These are phyloP conservation scores for Aspergillus uvarum DNA, from an alignment of 2,329 filamentous ascomycete genomes.

Conservation along the genomic window DNA sequence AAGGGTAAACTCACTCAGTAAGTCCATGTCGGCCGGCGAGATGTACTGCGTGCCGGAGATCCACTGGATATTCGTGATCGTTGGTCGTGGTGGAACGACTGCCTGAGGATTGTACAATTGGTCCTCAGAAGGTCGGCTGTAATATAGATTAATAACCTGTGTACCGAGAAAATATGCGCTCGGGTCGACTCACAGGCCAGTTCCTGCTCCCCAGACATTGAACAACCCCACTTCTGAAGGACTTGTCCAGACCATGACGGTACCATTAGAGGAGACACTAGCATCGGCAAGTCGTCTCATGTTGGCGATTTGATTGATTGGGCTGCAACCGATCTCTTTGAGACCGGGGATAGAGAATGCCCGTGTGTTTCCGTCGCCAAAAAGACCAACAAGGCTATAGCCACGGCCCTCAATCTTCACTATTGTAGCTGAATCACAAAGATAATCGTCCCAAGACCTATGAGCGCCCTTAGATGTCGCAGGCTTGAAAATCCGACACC, in stretches of 20 bases:
- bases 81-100: conserved; percentile 74
- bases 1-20: conserved; percentile 58
- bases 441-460: conserved; percentile 78
- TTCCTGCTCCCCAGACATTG: conserved; percentile 79
- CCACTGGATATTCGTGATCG: conserved; percentile 95
- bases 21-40: conserved; percentile 80
- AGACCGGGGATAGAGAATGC: conserved; percentile 85
- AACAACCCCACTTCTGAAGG: conserved; percentile 81
- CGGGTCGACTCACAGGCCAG: conserved; percentile 55
- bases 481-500: conserved; percentile 85
- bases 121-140: conserved; percentile 59
- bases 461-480: conserved; percentile 84
- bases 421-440: conserved; percentile 79
- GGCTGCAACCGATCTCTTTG: conserved; percentile 73
- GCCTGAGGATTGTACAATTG: conserved; percentile 75
- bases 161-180: background rate
- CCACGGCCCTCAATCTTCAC: conserved; percentile 73
- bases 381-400: conserved; percentile 77
- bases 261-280: conserved; percentile 72
- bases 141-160: background rate
- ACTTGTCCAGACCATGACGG: conserved; percentile 83
- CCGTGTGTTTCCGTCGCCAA: conserved; percentile 75
- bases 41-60: conserved; percentile 92
- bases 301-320: conserved; percentile 68
- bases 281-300: conserved; percentile 68